A percentile compares a stretch with the other conserved stretches of the same genome.
Conservation (phyloP, 2,329 filamentous ascomycete genomes). For the Sporothrix variecibatus region DNA sequence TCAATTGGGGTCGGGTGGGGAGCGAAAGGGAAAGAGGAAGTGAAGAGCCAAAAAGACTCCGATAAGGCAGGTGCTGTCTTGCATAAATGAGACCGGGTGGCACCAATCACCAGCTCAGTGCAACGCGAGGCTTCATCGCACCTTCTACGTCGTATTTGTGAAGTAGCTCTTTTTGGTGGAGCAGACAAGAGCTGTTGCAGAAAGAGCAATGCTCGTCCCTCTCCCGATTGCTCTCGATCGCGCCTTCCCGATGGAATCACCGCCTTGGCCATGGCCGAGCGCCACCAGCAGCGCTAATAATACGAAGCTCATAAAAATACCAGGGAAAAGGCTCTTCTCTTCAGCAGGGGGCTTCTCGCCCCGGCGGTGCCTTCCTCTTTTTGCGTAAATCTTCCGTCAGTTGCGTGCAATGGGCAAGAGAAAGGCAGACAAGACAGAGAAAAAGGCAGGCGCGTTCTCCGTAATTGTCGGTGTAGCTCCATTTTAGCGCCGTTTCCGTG, state of each 20-base stretch:
- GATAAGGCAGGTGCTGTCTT: slow-evolving; percentile 14
- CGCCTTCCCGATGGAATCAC: slow-evolving; percentile 3
- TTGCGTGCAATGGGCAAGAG: neutral
- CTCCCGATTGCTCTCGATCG: neutral
- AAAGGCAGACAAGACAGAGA: neutral
- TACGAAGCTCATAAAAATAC: neutral
- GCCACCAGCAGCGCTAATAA: slow-evolving; percentile 7
- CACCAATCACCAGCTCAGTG: neutral
- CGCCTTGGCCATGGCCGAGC: slow-evolving; percentile 4
- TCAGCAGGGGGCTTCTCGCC: neutral
- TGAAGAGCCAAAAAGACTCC: neutral
- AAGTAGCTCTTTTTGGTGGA: neutral
- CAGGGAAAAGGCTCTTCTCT: neutral
- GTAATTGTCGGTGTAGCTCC: slow-evolving; percentile 8
- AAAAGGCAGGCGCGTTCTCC: neutral
- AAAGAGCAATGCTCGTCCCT: neutral
- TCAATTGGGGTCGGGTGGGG: neutral
- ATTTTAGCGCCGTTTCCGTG: slow-evolving; percentile 13
- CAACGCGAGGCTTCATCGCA: slow-evolving; percentile 8
- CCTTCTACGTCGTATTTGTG: neutral
- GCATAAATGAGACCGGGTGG: neutral
- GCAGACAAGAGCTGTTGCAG: neutral
- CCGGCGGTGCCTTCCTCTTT: neutral
- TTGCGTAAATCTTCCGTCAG: neutral
- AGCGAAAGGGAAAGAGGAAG: neutral